Conservation (phyloP, 257 asterid genomes). For the Paraleonurus japonicus region DNA sequence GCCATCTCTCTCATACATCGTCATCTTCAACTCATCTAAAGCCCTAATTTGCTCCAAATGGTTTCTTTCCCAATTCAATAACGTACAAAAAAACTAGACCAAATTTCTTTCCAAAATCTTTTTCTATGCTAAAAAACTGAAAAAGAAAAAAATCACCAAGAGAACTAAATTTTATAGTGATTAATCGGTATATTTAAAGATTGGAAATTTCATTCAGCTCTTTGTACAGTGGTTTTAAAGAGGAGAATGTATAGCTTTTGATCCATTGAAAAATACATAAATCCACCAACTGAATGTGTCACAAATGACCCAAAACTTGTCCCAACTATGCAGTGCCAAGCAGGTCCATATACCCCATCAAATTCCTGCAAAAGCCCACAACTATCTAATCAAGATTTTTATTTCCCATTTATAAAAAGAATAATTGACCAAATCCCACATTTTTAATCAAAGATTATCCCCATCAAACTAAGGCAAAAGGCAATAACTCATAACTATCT, state of each 20-base stretch:
- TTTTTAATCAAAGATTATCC: constrained; percentile 7
- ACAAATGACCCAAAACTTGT: constrained; percentile 86
- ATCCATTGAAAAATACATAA: constrained; percentile 86
- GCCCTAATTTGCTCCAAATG: constrained; percentile 2
- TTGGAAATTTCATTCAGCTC: constrained; percentile 41
- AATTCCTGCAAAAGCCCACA: constrained; percentile 59
- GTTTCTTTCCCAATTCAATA: constrained; percentile 15
- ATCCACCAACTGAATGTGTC: constrained; percentile 84
- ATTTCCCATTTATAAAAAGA: neutral
- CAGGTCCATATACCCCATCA: constrained; percentile 88
- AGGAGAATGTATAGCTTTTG: constrained; percentile 69
- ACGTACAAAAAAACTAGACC: constrained; percentile 29
- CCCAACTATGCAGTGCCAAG: constrained; percentile 92
- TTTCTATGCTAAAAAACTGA: constrained; percentile 23
- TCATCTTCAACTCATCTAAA: constrained; percentile 17
- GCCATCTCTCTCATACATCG: constrained; percentile 7
- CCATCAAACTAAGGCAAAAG: constrained; percentile 35
- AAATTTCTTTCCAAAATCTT: constrained; percentile 22
- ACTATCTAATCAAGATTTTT: constrained; percentile 23
- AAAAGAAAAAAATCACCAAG: constrained; percentile 23
- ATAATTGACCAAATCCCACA: neutral
- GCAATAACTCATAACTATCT: constrained; percentile 16
- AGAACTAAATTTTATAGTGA: neutral
- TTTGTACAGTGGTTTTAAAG: constrained; percentile 84
- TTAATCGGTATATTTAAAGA: constrained; percentile 6